These are phyloP conservation scores for Naganishia friedmannii DNA, from an alignment of 768 basidiomycete genomes.

Conservation along the genomic window DNA sequence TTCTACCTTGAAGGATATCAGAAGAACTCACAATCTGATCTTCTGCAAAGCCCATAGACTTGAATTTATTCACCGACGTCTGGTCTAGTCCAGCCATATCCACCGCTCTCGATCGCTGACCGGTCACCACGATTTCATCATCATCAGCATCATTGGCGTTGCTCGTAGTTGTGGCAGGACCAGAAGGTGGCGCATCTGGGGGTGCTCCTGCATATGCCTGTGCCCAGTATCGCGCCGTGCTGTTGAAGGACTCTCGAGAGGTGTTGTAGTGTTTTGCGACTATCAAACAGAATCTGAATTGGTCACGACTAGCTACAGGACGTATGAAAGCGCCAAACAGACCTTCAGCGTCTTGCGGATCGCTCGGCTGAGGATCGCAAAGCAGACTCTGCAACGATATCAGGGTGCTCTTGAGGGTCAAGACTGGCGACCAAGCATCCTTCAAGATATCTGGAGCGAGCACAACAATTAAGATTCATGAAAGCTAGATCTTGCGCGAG, in stretches of 20 bases:
- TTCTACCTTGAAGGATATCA: not conserved
- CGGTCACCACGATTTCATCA: conserved; percentile 51
- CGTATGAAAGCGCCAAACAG: conserved; percentile 10
- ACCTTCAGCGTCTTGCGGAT: conserved; percentile 91
- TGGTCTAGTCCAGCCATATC: conserved; percentile 76
- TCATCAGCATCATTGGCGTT: not conserved
- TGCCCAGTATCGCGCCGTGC: conserved; percentile 91
- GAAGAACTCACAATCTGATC: conserved; percentile 70
- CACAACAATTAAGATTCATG: conserved; percentile 52
- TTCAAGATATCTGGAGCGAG: conserved; percentile 55
- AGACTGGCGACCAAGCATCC: conserved; percentile 60
- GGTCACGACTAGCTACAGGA: not conserved
- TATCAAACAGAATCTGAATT: conserved; percentile 23
- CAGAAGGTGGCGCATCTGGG: conserved; percentile 22
- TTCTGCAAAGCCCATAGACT: conserved; percentile 74
- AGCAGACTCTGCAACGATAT: conserved; percentile 90
- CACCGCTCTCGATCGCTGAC: conserved; percentile 51
- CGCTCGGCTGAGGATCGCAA: conserved; percentile 89
- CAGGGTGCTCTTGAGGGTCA: conserved; percentile 91
- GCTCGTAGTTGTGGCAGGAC: not conserved
- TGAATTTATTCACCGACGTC: conserved; percentile 80
- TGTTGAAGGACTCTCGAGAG: conserved; percentile 78
- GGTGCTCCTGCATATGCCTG: conserved; percentile 83
- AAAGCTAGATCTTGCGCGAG: not conserved
- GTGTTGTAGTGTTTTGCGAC: conserved; percentile 96